Conservation (phyloP, 441 rosid genomes). For the Eruca vesicaria region DNA sequence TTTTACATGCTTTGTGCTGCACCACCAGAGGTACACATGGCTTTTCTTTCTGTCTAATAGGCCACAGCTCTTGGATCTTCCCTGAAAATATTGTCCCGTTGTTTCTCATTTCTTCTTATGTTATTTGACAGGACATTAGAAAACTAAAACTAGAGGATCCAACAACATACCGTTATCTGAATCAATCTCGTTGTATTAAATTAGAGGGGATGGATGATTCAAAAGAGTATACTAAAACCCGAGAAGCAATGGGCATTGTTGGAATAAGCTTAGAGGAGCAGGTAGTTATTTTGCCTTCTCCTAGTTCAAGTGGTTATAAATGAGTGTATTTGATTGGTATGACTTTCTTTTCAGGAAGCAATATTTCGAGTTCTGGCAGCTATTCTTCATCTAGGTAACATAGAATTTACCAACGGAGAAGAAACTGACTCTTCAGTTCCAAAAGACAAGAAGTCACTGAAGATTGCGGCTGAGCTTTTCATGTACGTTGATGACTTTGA, state of each 20-base stretch:
- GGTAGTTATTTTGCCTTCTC: conserved; percentile 45
- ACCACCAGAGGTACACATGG: conserved; percentile 69
- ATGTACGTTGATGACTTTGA: conserved; percentile 45
- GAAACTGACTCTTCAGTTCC: conserved; percentile 81
- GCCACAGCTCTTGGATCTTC: conserved; percentile 4
- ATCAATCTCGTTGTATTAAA: conserved; percentile 81
- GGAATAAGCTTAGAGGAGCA: conserved; percentile 88
- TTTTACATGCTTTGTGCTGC: conserved; percentile 99
- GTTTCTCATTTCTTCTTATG: conserved; percentile 9
- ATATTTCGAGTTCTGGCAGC: conserved; percentile 86
- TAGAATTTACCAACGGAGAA: conserved; percentile 77
- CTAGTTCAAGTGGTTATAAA: conserved; percentile 1
- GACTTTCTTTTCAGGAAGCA: conserved; percentile 54
- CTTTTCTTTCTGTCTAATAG: conserved; percentile 11
- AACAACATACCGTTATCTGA: conserved; percentile 79
- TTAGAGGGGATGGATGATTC: conserved; percentile 83
- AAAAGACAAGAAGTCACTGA: conserved; percentile 74
- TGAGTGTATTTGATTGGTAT: conserved; percentile 24
- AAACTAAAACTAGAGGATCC: conserved; percentile 72
- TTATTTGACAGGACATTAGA: conserved; percentile 54
- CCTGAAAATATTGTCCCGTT: conserved; percentile 12
- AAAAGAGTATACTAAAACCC: conserved; percentile 72
- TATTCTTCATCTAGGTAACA: conserved; percentile 84
- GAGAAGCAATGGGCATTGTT: conserved; percentile 90
- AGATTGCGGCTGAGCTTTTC: conserved; percentile 78